Base-by-base conservation (phyloP, 805 yeast genomes). In the Barnettozyma salicaria region DNA sequence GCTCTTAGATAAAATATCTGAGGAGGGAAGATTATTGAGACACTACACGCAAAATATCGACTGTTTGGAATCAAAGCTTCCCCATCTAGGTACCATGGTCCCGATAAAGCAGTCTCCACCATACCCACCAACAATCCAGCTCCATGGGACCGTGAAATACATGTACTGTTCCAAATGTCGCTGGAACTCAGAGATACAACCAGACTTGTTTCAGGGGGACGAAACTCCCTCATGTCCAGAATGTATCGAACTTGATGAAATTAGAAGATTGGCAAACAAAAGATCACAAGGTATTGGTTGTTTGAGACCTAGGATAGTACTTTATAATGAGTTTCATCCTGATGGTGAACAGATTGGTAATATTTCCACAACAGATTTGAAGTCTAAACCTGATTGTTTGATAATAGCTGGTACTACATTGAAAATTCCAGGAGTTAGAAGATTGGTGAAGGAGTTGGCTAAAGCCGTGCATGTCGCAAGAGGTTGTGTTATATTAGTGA, bases 1-100 rank as follows among this genome's bases (percentile, higher is more conserved):
- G 31, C 68, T 80, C 57, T 59, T 88, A 37, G 67, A 80, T 50
- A 57, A 63, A 3, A 55, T 86, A 11, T 74, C 90, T 20, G 64
- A 63, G 13, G 78, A 78, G 40, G 77, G 77, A 24, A 69, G 88
- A 50, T 63, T 88, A 24, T 62, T 76, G 41, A 65, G 96, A 48
- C 66, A 88, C 39, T 88, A 88, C 56, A 85, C 96, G 0, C 96
- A 88, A 53, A 88, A 88, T 53, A 85, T 88, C 40, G 96, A 88
- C 59, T 75, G 87, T 32, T 64, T 88, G 33, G 96, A 88, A 50
- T 61, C 72, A 9, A 70, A 73, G 47, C 70, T 82, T 24, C 58
- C 70, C 2, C 46, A 67, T 41, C 54, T 80, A 37, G 58, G 58
- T 19, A 75, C 83, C 0, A 58, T 61, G 19, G 65, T 67, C 1